A percentile compares a stretch with the other conserved stretches of the same genome.
These are phyloP conservation scores for Trichoderma sp. DNA, from an alignment of 2,329 filamentous ascomycete genomes.

Conservation along the genomic window DNA sequence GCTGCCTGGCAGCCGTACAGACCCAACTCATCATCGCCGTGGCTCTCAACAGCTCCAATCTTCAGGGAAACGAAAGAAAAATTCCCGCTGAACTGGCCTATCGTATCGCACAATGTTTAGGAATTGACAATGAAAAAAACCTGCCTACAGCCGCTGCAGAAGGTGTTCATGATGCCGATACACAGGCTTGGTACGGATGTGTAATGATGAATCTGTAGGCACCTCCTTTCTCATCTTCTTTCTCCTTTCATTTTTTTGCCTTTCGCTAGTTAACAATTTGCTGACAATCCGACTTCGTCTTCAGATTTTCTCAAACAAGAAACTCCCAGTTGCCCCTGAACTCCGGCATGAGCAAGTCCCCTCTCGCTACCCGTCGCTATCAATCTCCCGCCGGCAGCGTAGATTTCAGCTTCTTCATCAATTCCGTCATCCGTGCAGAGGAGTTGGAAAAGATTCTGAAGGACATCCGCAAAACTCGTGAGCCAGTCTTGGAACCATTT, in stretches of 20 bases:
- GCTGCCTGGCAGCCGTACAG: slow-evolving; percentile 41
- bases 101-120: slow-evolving; percentile 40
- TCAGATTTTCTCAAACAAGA: background rate
- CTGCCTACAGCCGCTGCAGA: background rate
- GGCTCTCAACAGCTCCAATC: slow-evolving; percentile 40
- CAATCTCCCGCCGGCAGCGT: background rate
- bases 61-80: slow-evolving; percentile 40
- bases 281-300: background rate
- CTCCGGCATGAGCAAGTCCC: background rate
- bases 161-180: slow-evolving; percentile 30
- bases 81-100: slow-evolving; percentile 42
- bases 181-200: slow-evolving; percentile 40
- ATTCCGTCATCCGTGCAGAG: slow-evolving; percentile 23
- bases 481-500: background rate
- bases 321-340: background rate
- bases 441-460: slow-evolving; percentile 30
- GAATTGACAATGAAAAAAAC: slow-evolving; percentile 35
- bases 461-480: background rate
- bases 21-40: slow-evolving; percentile 39
- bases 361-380: background rate
- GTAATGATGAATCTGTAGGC: slow-evolving; percentile 38
- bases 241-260: background rate
- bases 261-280: background rate
- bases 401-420: slow-evolving; percentile 22
- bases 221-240: background rate